These are phyloP conservation scores for Leccinum subrobustum DNA, from an alignment of 1,284 basidiomycete species.

Conservation along the genomic window DNA sequence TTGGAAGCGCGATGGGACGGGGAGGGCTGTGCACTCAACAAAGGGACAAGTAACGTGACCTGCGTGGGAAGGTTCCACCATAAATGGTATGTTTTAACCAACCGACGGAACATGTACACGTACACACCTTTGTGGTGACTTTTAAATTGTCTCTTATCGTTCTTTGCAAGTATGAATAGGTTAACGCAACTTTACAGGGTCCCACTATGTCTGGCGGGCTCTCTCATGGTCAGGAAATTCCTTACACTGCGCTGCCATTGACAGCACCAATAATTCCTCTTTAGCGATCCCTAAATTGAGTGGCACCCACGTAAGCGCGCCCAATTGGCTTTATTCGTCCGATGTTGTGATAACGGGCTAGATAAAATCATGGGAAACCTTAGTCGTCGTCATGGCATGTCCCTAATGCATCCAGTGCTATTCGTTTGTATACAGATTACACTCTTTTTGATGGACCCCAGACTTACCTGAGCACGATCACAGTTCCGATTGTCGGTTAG, in stretches of 20 bases:
- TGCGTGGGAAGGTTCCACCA: constrained; percentile 24
- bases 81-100: constrained; percentile 2
- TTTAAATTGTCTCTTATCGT: constrained; percentile 25
- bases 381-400: constrained; percentile 21
- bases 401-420: constrained; percentile 2
- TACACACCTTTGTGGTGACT: constrained; percentile 1
- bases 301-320: constrained; percentile 25
- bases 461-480: neutral
- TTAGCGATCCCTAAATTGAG: constrained; percentile 20
- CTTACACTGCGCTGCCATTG: constrained; percentile 26
- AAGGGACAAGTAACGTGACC: constrained; percentile 19
- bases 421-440: neutral
- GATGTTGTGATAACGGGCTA: constrained; percentile 17
- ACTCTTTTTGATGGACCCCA: neutral
- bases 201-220: constrained; percentile 17
- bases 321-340: constrained; percentile 9
- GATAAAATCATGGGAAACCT: constrained; percentile 7
- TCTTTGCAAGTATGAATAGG: constrained; percentile 22
- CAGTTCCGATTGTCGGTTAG: neutral
- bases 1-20: neutral
- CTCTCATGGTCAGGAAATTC: constrained; percentile 6
- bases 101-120: neutral
- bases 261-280: constrained; percentile 26
- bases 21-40: constrained; percentile 16
- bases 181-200: constrained; percentile 26